phyloP scores from a whole-genome alignment of 352 stramenopile genomes.

The Globisporangium nagaii region DNA sequence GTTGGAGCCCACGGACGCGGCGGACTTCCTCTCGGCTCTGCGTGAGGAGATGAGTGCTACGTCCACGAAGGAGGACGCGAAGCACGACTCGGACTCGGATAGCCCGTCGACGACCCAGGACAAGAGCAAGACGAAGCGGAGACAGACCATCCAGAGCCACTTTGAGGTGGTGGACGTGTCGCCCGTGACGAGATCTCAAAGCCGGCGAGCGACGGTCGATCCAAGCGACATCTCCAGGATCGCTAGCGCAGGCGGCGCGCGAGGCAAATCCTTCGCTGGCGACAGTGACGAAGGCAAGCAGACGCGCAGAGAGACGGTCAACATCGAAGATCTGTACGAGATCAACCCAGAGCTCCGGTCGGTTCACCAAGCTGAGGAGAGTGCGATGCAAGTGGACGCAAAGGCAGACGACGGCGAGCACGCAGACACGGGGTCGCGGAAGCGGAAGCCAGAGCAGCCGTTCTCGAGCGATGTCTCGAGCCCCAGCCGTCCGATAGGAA shows the following conservation, averaged over 20 bases:
- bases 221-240: constrained; percentile 36
- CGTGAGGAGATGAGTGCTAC: constrained; percentile 14
- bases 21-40: constrained; percentile 37
- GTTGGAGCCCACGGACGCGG: constrained; percentile 41
- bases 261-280: background rate
- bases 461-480: constrained; percentile 1
- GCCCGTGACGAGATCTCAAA: constrained; percentile 18
- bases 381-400: background rate
- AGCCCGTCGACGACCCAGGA: background rate
- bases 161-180: constrained; percentile 8
- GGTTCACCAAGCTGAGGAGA: background rate
- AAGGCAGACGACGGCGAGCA: constrained; percentile 7
- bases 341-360: constrained; percentile 19
- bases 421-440: constrained; percentile 17
- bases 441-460: constrained; percentile 16
- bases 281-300: constrained; percentile 7
- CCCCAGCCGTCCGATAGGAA: background rate
- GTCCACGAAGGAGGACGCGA: background rate
- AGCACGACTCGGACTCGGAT: background rate
- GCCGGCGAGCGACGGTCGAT: constrained; percentile 45
- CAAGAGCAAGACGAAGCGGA: constrained; percentile 1
- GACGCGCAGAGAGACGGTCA: constrained; percentile 52
- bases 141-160: background rate
- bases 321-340: constrained; percentile 39
- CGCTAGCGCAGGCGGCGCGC: constrained; percentile 3